Percentiles rank a stretch among this genome's conserved stretches.
Evolutionary conservation across 805 yeast species (phyloP).

Genomic region (Suhomyces tanzawaensis): DNA sequence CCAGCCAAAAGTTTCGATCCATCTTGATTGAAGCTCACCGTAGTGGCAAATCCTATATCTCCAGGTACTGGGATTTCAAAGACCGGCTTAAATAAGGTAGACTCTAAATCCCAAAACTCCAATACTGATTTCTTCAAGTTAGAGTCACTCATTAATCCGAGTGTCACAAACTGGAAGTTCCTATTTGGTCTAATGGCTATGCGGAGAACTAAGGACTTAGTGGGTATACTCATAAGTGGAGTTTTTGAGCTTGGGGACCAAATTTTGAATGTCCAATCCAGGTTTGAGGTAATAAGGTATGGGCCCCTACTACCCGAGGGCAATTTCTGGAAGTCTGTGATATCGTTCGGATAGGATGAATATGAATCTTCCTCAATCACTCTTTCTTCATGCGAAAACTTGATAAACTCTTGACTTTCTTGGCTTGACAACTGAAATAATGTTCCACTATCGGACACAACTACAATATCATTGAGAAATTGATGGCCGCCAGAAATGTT

Average conservation of each 20-base stretch:
- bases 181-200: conserved; percentile 18
- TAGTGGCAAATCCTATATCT: conserved; percentile 6
- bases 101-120: conserved; percentile 31
- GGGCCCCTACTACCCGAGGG: conserved; percentile 1
- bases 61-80: conserved; percentile 9
- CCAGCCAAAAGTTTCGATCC: conserved; percentile 23
- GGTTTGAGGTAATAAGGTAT: conserved; percentile 16
- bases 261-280: conserved; percentile 24
- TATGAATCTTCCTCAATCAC: conserved; percentile 6
- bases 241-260: conserved; percentile 14
- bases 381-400: conserved; percentile 6
- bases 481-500: conserved; percentile 6
- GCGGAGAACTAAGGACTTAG: conserved; percentile 17
- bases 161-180: conserved; percentile 24
- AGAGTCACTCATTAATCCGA: conserved; percentile 16
- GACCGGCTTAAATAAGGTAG: conserved; percentile 17
- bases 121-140: conserved; percentile 12
- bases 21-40: conserved; percentile 13
- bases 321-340: conserved; percentile 7
- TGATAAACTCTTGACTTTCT: conserved; percentile 12
- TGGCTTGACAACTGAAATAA: conserved; percentile 18
- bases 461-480: conserved; percentile 18
- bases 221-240: conserved; percentile 20
- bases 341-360: neutral
- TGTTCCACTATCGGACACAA: conserved; percentile 19